These are phyloP conservation scores for Podospora comata DNA, from an alignment of 495 filamentous ascomycete species.

Conservation along the genomic window DNA sequence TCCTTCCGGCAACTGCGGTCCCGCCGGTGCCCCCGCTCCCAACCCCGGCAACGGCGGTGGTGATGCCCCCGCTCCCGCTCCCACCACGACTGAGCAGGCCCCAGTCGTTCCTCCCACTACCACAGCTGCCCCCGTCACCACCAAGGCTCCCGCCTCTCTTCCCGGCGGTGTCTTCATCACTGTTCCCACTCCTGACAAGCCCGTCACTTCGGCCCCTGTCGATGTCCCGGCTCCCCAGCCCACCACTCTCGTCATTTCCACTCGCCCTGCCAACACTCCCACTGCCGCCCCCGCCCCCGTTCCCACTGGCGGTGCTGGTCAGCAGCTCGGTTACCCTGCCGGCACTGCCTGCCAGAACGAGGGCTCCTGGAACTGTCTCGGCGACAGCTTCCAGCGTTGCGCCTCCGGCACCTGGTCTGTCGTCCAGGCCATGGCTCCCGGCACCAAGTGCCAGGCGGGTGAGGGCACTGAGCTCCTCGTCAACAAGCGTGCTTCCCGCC, in stretches of 20 bases:
- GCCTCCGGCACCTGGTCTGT: slow-evolving; percentile 60
- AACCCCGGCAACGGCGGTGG: slow-evolving; percentile 2
- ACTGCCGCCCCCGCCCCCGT: slow-evolving; percentile 16
- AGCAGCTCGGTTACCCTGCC: slow-evolving; percentile 20
- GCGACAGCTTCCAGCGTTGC: slow-evolving; percentile 63
- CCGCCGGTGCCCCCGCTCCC: slow-evolving; percentile 19
- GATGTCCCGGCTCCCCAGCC: slow-evolving; percentile 12
- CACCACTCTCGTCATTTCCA: slow-evolving; percentile 25
- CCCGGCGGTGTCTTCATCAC: slow-evolving; percentile 33
- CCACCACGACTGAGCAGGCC: slow-evolving; percentile 21
- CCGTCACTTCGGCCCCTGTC: slow-evolving; percentile 11
- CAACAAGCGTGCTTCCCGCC: slow-evolving; percentile 1
- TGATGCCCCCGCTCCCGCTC: slow-evolving; percentile 7
- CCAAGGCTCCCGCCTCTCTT: neutral
- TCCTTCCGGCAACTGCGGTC: slow-evolving; percentile 26
- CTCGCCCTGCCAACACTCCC: slow-evolving; percentile 17
- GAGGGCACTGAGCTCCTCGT: slow-evolving; percentile 41
- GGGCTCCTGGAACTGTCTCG: slow-evolving; percentile 64
- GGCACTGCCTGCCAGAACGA: slow-evolving; percentile 50
- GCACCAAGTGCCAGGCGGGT: slow-evolving; percentile 58
- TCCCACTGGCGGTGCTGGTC: slow-evolving; percentile 18
- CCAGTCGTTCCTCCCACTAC: slow-evolving; percentile 6
- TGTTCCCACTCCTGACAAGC: slow-evolving; percentile 12
- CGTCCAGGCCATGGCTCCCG: slow-evolving; percentile 52
- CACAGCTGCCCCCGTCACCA: slow-evolving; percentile 13